Percentiles rank a stretch among this genome's conserved stretches.
These are phyloP conservation scores for Rutidosis leptorrhynchoides DNA, from an alignment of 129 eudicot genomes.

Conservation along the genomic window DNA sequence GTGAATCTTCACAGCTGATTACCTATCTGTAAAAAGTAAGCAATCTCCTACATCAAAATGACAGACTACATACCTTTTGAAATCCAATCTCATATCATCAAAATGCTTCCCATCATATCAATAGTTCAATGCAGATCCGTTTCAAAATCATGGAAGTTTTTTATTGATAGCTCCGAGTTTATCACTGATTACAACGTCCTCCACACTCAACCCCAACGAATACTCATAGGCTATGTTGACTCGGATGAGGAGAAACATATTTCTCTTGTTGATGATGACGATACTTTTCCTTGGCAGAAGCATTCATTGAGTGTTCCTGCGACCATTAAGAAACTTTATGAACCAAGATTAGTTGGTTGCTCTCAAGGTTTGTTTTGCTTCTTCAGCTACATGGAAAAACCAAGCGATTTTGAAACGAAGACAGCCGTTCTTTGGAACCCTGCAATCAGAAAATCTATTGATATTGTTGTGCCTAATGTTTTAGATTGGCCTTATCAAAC, in stretches of 20 bases:
- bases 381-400: neutral
- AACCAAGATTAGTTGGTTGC: neutral
- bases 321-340: neutral
- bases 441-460: neutral
- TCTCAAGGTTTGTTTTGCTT: neutral
- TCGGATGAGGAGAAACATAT: neutral
- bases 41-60: neutral
- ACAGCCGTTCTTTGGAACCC: neutral
- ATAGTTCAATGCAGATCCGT: neutral
- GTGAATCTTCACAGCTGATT: too few relatives aligned
- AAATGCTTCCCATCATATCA: conserved; percentile 1
- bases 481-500: neutral
- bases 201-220: neutral
- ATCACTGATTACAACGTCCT: neutral
- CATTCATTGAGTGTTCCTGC: neutral
- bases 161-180: neutral
- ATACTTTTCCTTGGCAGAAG: neutral
- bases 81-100: neutral
- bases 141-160: neutral
- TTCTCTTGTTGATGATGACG: neutral
- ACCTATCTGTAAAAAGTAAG: too few relatives aligned
- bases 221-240: neutral
- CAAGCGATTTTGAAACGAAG: neutral
- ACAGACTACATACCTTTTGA: neutral
- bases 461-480: neutral